Percentiles rank a stretch among this genome's conserved stretches.
Conservation (phyloP, 352 stramenopile species). For the Pythium monospermum region DNA sequence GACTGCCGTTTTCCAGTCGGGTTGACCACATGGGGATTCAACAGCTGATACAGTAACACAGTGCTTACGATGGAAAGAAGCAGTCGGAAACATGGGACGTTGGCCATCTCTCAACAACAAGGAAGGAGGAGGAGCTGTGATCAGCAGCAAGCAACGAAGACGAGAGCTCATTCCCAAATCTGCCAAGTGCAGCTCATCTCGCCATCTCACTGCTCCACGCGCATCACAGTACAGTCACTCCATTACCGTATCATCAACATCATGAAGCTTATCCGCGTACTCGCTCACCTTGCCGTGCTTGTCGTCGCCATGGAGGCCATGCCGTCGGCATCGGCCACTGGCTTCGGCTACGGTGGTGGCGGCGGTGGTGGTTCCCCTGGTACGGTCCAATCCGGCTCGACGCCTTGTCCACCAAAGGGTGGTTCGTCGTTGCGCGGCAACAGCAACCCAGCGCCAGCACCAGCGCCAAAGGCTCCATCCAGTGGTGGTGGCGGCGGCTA, state of each 20-base stretch:
- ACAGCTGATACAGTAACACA: no score
- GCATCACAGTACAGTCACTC: no score
- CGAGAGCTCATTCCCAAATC: conserved; percentile 4
- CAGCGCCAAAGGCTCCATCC: no score
- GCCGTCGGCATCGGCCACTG: not conserved
- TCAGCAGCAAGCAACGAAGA: no score
- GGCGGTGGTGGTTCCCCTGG: not conserved
- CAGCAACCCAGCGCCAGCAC: not conserved
- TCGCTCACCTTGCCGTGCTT: not conserved
- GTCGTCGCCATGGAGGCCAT: not conserved
- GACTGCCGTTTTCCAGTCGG: no score
- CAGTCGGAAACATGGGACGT: no score
- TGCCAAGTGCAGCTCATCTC: not conserved
- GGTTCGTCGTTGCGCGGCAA: not conserved
- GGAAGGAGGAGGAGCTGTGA: no score
- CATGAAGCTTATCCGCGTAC: not conserved
- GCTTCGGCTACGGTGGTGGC: not conserved
- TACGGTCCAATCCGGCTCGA: not conserved
- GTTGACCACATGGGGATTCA: no score
- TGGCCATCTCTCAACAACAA: no score
- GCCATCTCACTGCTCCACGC: not conserved
- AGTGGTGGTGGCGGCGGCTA: no score
- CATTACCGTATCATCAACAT: not conserved
- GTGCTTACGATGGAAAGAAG: no score
- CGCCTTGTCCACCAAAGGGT: not conserved